Percentiles rank a stretch among this genome's conserved stretches.
These are phyloP conservation scores for Vigna nakashimae DNA, from an alignment of 306 rosid genomes.

Conservation along the genomic window DNA sequence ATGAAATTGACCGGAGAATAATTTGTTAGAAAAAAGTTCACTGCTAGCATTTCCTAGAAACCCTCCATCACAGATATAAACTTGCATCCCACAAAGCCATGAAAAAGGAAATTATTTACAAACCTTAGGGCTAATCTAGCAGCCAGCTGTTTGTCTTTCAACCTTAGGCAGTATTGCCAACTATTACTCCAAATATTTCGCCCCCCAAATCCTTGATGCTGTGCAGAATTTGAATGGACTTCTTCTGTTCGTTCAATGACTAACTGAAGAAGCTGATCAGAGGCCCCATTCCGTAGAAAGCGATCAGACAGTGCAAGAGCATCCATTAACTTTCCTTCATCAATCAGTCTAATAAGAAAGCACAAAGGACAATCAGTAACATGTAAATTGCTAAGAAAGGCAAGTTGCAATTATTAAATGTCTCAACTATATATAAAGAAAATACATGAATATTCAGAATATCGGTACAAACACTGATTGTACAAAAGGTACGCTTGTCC, in stretches of 20 bases:
- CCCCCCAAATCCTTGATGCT: conserved; percentile 68
- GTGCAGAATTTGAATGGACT: conserved; percentile 60
- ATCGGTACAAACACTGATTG: neutral
- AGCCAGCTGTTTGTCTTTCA: conserved; percentile 91
- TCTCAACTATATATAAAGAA: conserved; percentile 8
- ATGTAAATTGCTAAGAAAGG: conserved; percentile 36
- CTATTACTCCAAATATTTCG: conserved; percentile 75
- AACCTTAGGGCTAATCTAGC: conserved; percentile 92
- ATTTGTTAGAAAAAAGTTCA: neutral
- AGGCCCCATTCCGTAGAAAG: conserved; percentile 93
- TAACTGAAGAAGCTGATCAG: conserved; percentile 84
- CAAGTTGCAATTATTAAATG: conserved; percentile 25
- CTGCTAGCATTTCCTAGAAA: neutral
- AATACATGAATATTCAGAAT: neutral
- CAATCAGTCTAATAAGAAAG: conserved; percentile 68
- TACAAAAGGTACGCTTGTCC: conserved; percentile 3
- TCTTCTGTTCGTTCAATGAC: conserved; percentile 84
- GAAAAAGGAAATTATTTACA: conserved; percentile 43
- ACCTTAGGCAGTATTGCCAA: conserved; percentile 97
- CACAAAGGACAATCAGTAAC: conserved; percentile 31
- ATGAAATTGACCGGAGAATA: neutral
- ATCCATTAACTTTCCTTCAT: conserved; percentile 91
- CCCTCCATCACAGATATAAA: conserved; percentile 19
- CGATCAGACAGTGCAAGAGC: conserved; percentile 99
- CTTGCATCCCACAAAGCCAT: conserved; percentile 35